A percentile compares a stretch with the other conserved stretches of the same genome.
Conservation (phyloP, 2,329 filamentous ascomycete species). For the Westerdykella sp. region DNA sequence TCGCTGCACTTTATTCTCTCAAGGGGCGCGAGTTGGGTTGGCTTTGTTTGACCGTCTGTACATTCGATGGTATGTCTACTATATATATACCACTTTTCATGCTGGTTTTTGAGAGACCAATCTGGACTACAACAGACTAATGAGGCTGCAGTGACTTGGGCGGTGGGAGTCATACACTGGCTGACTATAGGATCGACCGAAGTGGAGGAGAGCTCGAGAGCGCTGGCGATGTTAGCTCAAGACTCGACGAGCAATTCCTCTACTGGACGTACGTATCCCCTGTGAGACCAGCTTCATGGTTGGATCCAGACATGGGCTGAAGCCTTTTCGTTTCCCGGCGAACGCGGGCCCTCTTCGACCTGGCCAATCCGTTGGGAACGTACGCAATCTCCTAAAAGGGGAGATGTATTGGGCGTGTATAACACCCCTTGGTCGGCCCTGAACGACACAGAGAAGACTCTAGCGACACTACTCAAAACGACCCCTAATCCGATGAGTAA, state of each 20-base stretch:
- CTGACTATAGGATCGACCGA: slow-evolving; percentile 26
- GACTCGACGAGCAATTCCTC: slow-evolving; percentile 5
- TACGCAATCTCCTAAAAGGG: too few relatives aligned
- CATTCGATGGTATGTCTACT: slow-evolving; percentile 32
- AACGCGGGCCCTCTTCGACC: too few relatives aligned
- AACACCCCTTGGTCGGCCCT: too few relatives aligned
- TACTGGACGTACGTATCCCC: background rate
- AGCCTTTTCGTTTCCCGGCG: too few relatives aligned
- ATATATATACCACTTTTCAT: too few relatives aligned
- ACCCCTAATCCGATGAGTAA: slow-evolving; percentile 32
- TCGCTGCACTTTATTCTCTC: slow-evolving; percentile 25
- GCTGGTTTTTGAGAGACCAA: background rate
- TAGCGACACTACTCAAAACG: background rate
- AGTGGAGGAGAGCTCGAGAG: slow-evolving; percentile 7
- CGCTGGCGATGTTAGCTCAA: slow-evolving; percentile 8
- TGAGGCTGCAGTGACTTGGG: slow-evolving; percentile 28
- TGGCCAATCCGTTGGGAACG: too few relatives aligned
- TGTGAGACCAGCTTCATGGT: too few relatives aligned
- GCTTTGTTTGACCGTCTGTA: slow-evolving; percentile 39
- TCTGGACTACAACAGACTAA: background rate
- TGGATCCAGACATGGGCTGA: too few relatives aligned
- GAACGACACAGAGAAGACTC: too few relatives aligned
- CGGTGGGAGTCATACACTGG: slow-evolving; percentile 31
- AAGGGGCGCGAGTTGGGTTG: slow-evolving; percentile 35
- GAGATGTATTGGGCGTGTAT: too few relatives aligned